These are phyloP conservation scores for Aspergillus floridensis DNA, from an alignment of 2,329 filamentous ascomycete species.

Conservation along the genomic window DNA sequence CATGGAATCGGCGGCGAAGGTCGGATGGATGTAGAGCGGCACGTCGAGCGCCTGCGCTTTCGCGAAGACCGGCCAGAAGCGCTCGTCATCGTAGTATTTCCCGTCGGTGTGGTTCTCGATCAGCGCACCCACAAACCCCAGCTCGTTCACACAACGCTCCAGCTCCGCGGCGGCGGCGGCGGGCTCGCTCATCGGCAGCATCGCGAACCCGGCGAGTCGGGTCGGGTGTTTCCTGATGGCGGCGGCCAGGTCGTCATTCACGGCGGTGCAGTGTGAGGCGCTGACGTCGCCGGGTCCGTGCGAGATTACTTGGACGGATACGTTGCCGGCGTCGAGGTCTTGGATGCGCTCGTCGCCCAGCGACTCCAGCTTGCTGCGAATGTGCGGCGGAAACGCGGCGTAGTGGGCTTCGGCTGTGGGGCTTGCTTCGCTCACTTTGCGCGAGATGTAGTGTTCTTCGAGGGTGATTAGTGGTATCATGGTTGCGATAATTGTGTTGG, in stretches of 20 bases:
- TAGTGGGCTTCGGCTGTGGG: constrained; percentile 11
- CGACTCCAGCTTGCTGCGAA: constrained; percentile 12
- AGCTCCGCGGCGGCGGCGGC: constrained; percentile 37
- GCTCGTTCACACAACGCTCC: constrained; percentile 39
- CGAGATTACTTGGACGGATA: constrained; percentile 12
- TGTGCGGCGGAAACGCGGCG: constrained; percentile 13
- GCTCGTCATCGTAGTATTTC: constrained; percentile 44
- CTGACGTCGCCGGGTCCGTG: constrained; percentile 17
- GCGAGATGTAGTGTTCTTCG: constrained; percentile 20
- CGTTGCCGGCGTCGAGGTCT: constrained; percentile 8
- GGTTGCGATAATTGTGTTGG: not conserved
- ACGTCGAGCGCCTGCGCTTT: constrained; percentile 48
- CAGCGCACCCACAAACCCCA: constrained; percentile 51
- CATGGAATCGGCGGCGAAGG: constrained; percentile 36
- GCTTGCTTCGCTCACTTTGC: constrained; percentile 11
- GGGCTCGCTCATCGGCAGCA: constrained; percentile 42
- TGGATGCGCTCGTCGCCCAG: constrained; percentile 10
- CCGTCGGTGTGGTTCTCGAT: constrained; percentile 44
- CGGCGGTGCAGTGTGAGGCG: constrained; percentile 11
- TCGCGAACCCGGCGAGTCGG: constrained; percentile 45
- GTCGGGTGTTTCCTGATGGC: constrained; percentile 32
- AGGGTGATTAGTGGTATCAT: constrained; percentile 22
- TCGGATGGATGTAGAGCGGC: constrained; percentile 54
- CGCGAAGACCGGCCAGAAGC: constrained; percentile 46
- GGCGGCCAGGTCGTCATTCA: constrained; percentile 35